Percentiles rank a stretch among this genome's conserved stretches.
Evolutionary conservation across 2,329 filamentous ascomycete genomes (phyloP).

Genomic region (Trichoderma brevicompactum): DNA sequence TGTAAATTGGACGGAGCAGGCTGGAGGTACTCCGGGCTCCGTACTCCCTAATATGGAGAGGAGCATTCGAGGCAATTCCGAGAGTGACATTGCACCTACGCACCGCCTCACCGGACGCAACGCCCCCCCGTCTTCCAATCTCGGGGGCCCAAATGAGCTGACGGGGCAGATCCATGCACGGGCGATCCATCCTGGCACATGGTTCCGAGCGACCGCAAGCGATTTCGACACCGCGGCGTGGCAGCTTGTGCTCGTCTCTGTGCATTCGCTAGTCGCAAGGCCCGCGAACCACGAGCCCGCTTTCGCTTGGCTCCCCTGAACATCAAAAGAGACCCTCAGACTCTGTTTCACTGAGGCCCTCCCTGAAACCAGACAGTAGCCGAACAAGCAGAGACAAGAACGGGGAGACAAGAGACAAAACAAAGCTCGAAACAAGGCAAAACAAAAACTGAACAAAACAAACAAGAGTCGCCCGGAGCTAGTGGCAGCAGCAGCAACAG

Average conservation of each 20-base stretch:
- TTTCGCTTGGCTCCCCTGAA: slow-evolving; percentile 27
- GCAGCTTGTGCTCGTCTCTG: slow-evolving; percentile 8
- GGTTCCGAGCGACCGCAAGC: slow-evolving; percentile 25
- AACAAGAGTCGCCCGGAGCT: not conserved
- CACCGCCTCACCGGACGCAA: slow-evolving; percentile 20
- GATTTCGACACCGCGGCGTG: not conserved
- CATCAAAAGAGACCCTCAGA: slow-evolving; percentile 14
- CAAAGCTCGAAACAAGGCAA: slow-evolving; percentile 13
- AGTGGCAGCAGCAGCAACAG: not conserved
- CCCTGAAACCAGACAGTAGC: slow-evolving; percentile 11
- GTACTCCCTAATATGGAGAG: not conserved
- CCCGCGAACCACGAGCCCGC: slow-evolving; percentile 24
- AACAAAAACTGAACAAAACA: not conserved
- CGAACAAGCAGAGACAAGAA: slow-evolving; percentile 12
- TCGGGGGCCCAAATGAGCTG: slow-evolving; percentile 28
- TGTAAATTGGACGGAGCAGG: not conserved
- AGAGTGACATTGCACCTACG: slow-evolving; percentile 5
- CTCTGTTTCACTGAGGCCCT: slow-evolving; percentile 17
- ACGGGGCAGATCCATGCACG: slow-evolving; percentile 28
- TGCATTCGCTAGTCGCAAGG: slow-evolving; percentile 10
- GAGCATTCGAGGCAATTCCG: not conserved
- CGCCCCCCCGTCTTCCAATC: slow-evolving; percentile 22
- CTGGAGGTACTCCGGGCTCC: not conserved
- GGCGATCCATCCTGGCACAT: slow-evolving; percentile 27
- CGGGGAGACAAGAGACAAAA: slow-evolving; percentile 17